These are phyloP conservation scores for Xylaria sp. DNA, from an alignment of 2,329 filamentous ascomycete species.

Conservation along the genomic window DNA sequence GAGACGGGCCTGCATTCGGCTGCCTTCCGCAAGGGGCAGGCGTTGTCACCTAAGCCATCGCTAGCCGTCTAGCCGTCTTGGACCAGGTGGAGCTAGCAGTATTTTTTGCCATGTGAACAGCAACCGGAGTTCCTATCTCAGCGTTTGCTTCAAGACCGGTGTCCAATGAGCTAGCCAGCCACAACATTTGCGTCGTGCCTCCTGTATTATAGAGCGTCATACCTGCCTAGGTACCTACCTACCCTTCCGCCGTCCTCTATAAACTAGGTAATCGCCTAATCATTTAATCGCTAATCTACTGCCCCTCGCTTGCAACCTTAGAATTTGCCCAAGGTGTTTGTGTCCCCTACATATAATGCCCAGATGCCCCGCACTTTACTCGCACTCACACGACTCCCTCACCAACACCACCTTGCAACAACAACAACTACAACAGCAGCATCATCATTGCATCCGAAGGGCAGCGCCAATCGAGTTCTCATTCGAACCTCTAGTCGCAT, in stretches of 20 bases:
- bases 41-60: constrained; percentile 27
- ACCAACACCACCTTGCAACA: constrained; percentile 28
- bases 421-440: constrained; percentile 19
- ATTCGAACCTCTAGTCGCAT: not conserved
- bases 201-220: not conserved
- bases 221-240: constrained; percentile 5
- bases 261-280: constrained; percentile 11
- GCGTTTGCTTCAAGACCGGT: not conserved
- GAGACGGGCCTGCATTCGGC: not conserved
- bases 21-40: constrained; percentile 37
- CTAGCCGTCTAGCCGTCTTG: constrained; percentile 33
- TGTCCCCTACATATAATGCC: constrained; percentile 19
- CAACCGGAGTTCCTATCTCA: constrained; percentile 23
- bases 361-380: constrained; percentile 45
- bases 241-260: no score
- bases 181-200: not conserved
- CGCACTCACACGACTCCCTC: constrained; percentile 39
- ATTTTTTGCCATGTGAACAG: constrained; percentile 30
- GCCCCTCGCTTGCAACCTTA: constrained; percentile 31
- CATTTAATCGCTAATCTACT: constrained; percentile 25
- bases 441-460: constrained; percentile 14
- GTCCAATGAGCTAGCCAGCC: constrained; percentile 24
- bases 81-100: constrained; percentile 11
- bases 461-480: constrained; percentile 1
- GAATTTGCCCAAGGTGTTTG: not conserved